A percentile compares a stretch with the other conserved stretches of the same genome.
phyloP scores from a whole-genome alignment of 768 basidiomycete species.

The Leccinum boreale region DNA sequence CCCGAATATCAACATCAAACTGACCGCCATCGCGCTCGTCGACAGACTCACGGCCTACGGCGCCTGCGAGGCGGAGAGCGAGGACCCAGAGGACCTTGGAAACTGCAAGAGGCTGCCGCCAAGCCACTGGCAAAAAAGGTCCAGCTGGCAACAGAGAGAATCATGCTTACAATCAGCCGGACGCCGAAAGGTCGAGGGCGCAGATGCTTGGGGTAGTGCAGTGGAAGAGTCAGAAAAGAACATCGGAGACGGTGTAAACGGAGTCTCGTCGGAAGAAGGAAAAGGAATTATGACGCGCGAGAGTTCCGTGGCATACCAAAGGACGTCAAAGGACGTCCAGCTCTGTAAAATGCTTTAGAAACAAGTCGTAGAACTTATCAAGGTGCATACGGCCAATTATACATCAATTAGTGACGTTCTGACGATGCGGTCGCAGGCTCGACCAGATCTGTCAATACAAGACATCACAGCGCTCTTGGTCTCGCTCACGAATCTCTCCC shows the following conservation, averaged over 20 bases:
- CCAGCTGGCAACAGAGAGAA: conserved; percentile 61
- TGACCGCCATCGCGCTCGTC: conserved; percentile 95
- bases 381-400: too few relatives aligned
- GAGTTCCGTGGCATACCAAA: conserved; percentile 97
- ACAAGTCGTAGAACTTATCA: too few relatives aligned
- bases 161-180: conserved; percentile 46
- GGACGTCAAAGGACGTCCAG: conserved; percentile 42
- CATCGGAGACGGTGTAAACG: conserved; percentile 12
- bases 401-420: too few relatives aligned
- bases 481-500: too few relatives aligned
- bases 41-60: conserved; percentile 95
- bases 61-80: conserved; percentile 94
- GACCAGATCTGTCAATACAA: too few relatives aligned
- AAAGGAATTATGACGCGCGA: conserved; percentile 40
- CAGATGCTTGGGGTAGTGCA: conserved; percentile 25
- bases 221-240: conserved; percentile 22
- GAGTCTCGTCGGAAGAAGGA: conserved; percentile 5
- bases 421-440: too few relatives aligned
- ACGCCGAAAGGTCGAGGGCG: conserved; percentile 15
- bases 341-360: conserved; percentile 89
- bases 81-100: conserved; percentile 70
- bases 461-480: too few relatives aligned
- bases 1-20: conserved; percentile 97
- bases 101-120: too few relatives aligned
- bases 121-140: conserved; percentile 55